Percentiles rank a stretch among this genome's conserved stretches.
Evolutionary conservation across 345 rosid genomes (phyloP).

Genomic region (Nasturtium officinale): DNA sequence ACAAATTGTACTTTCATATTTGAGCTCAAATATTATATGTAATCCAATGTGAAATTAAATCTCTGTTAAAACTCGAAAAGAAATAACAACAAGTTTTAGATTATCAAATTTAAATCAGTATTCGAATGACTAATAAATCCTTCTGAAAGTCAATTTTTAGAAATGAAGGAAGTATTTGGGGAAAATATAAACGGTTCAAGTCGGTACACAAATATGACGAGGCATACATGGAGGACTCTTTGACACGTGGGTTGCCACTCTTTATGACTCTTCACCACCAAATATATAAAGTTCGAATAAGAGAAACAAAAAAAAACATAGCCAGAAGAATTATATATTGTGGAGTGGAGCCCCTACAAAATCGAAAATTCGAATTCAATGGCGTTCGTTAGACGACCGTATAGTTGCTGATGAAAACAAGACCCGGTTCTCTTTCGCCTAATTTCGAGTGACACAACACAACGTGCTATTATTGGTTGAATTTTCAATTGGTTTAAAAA

Average conservation of each 20-base stretch:
- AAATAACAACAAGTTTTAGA: no score
- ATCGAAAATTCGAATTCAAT: not conserved
- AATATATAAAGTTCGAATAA: no score
- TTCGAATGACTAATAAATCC: not conserved
- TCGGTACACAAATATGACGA: constrained; percentile 26
- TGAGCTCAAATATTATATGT: no score
- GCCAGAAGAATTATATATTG: not conserved
- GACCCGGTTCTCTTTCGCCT: not conserved
- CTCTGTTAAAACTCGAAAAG: no score
- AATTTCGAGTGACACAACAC: not conserved
- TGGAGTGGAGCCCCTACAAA: constrained; percentile 27
- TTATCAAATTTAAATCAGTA: no score
- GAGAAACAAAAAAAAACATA: no score
- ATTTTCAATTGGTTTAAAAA: not conserved
- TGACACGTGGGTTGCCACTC: constrained; percentile 39
- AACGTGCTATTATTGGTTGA: not conserved
- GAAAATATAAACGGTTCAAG: no score
- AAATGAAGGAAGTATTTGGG: no score
- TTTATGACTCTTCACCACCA: constrained; percentile 32
- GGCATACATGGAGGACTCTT: constrained; percentile 15
- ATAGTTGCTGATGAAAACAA: not conserved
- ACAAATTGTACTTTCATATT: no score
- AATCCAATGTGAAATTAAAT: no score
- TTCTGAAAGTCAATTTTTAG: not conserved
- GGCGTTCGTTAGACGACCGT: not conserved